Evolutionary conservation across 495 filamentous ascomycete species (phyloP).

Genomic region (Talaromyces borbonicus): DNA sequence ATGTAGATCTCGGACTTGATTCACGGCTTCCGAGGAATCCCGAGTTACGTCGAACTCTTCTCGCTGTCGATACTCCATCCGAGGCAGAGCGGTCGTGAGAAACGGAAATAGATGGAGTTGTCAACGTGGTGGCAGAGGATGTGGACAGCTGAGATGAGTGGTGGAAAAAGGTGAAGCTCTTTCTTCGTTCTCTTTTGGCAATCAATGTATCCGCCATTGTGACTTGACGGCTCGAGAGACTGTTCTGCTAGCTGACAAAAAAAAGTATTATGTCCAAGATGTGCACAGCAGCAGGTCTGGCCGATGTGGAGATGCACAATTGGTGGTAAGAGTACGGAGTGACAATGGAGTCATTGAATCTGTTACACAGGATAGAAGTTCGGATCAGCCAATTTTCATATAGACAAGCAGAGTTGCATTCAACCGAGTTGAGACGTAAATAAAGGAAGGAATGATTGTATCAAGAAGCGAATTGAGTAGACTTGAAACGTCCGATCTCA

Average conservation of each 20-base stretch:
- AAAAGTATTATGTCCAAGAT: too few relatives aligned
- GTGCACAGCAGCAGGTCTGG: too few relatives aligned
- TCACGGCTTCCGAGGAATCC: constrained; percentile 31
- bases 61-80: constrained; percentile 24
- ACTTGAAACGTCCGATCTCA: too few relatives aligned
- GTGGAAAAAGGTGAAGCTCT: constrained; percentile 28
- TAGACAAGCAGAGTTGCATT: too few relatives aligned
- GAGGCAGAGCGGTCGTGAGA: constrained; percentile 30
- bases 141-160: constrained; percentile 21
- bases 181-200: constrained; percentile 33
- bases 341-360: background rate
- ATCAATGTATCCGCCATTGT: constrained; percentile 31
- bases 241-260: background rate
- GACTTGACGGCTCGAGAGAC: constrained; percentile 5
- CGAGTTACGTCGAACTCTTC: constrained; percentile 34
- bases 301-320: too few relatives aligned
- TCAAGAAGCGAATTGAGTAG: too few relatives aligned
- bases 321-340: background rate
- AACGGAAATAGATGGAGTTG: constrained; percentile 16
- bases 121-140: constrained; percentile 13
- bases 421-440: constrained; percentile 1
- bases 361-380: background rate
- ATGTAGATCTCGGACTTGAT: constrained; percentile 15
- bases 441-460: too few relatives aligned
- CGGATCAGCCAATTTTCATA: too few relatives aligned